phyloP scores from a whole-genome alignment of 2,329 filamentous ascomycete species.

The Xylariaceae sp. region DNA sequence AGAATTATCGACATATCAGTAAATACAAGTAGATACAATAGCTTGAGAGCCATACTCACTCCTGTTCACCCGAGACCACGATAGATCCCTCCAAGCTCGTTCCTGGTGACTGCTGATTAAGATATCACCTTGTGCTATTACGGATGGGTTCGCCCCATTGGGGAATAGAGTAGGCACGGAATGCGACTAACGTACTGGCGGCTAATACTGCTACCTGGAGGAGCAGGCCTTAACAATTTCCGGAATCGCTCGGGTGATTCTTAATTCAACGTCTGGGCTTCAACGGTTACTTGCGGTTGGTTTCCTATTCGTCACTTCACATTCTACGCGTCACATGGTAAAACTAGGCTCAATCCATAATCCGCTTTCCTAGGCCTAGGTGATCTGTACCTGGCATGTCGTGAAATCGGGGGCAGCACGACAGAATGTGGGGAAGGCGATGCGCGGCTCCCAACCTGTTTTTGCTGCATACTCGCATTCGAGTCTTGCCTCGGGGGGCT shows the following conservation, averaged over 20 bases:
- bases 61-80: not conserved
- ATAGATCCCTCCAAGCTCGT: not conserved
- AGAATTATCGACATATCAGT: constrained; percentile 13
- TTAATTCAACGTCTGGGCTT: constrained; percentile 8
- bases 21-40: constrained; percentile 15
- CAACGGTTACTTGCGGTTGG: constrained; percentile 14
- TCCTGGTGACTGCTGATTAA: not conserved
- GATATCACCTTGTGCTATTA: not conserved
- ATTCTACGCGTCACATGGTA: constrained; percentile 17
- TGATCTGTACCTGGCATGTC: constrained; percentile 19
- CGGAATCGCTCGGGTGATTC: constrained; percentile 5
- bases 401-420: constrained; percentile 15
- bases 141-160: constrained; percentile 9
- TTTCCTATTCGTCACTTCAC: constrained; percentile 14
- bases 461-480: constrained; percentile 14
- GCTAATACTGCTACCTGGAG: constrained; percentile 12
- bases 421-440: constrained; percentile 19
- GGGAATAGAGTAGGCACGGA: constrained; percentile 9
- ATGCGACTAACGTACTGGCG: constrained; percentile 7
- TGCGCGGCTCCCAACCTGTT: constrained; percentile 6
- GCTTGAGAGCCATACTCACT: not conserved
- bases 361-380: constrained; percentile 12
- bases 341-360: constrained; percentile 4
- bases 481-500: not conserved
- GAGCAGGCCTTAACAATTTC: not conserved